Base-by-base conservation (phyloP, 345 rosid species). In the Combretum micranthum region DNA sequence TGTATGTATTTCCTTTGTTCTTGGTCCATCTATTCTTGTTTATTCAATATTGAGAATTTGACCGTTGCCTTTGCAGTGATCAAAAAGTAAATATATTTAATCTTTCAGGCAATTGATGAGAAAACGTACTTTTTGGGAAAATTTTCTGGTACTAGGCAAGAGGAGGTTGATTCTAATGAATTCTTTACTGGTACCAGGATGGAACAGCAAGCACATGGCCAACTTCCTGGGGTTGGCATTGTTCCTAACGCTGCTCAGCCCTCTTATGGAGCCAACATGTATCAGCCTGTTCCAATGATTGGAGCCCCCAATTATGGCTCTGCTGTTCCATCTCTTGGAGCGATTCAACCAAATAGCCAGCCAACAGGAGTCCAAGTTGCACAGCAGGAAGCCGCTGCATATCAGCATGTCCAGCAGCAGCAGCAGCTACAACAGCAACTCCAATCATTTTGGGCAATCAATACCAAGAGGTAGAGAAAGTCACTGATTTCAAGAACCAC, bases 391-490 rank as follows among this genome's bases (percentile, higher is more conserved):
- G 86, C 82, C 60, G 83, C 88, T 64, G 84, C 88, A 47, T 88
- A 83, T 68, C 93, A 88, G 78, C 96, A 83, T 65, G 86, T 81
- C 69, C 87, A 81, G 54, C 95, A 93, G 48, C 98, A 88, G 64
- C 98, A 88, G 68, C 95, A 88, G 52, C 83, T 88, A 15, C 90
- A 82, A 62, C 90, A 92, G 57, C 97, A 88, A 62, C 89, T 89
- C 43, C 99, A 85, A 62, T 46, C 78, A 17, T 92, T 92, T 53
- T 92, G 98, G 98, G 80, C 77, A 50, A 67, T 25, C 99, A 93
- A 60, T 79, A 77, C 72, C 85, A 85, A 57, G 97, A 93, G 49
- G 81, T 93, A 2, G 95, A 84, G 59, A 83, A 79, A 55, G 87
- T 85, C 25, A 71, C 84, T 0, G 98, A 88, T 68, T 92, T 92